A percentile compares a stretch with the other conserved stretches of the same genome.
Conservation (phyloP, 805 yeast species). For the Zygosaccharomyces rouxii region DNA sequence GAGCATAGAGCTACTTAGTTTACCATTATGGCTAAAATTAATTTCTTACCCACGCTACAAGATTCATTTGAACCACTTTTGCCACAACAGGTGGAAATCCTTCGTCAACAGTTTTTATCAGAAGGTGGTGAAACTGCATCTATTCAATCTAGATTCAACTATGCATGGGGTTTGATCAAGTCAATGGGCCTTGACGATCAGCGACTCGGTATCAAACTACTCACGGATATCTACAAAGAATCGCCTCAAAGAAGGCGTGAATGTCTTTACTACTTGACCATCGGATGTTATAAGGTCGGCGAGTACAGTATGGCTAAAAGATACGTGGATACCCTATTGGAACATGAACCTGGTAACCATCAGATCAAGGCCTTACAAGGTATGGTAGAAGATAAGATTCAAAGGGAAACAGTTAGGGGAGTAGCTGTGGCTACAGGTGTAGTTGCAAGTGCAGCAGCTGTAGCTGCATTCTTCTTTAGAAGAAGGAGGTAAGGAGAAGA, state of each 20-base stretch:
- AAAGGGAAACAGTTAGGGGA: constrained; percentile 85
- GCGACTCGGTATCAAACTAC: constrained; percentile 70
- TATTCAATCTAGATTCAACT: constrained; percentile 83
- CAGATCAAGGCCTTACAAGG: constrained; percentile 71
- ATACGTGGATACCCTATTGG: constrained; percentile 72
- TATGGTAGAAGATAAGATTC: constrained; percentile 77
- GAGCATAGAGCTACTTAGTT: not conserved
- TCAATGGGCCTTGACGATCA: constrained; percentile 60
- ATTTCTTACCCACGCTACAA: constrained; percentile 30
- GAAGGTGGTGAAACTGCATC: constrained; percentile 74
- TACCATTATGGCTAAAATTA: constrained; percentile 23
- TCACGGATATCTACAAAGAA: constrained; percentile 65
- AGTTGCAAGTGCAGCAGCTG: constrained; percentile 78
- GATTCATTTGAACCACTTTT: constrained; percentile 48
- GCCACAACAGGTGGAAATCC: constrained; percentile 66
- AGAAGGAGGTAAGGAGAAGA: constrained; percentile 15
- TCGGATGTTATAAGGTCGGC: constrained; percentile 85
- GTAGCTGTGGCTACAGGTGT: constrained; percentile 82
- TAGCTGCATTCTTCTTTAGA: constrained; percentile 25
- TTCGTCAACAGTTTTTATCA: constrained; percentile 69
- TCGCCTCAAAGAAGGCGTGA: constrained; percentile 84
- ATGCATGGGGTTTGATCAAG: constrained; percentile 93
- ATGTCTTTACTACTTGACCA: constrained; percentile 77
- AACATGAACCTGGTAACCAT: constrained; percentile 76
- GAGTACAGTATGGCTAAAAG: constrained; percentile 82